Percentiles rank a stretch among this genome's conserved stretches.
Conservation (phyloP, 805 yeast species). For the Suhomyces faveliae region DNA sequence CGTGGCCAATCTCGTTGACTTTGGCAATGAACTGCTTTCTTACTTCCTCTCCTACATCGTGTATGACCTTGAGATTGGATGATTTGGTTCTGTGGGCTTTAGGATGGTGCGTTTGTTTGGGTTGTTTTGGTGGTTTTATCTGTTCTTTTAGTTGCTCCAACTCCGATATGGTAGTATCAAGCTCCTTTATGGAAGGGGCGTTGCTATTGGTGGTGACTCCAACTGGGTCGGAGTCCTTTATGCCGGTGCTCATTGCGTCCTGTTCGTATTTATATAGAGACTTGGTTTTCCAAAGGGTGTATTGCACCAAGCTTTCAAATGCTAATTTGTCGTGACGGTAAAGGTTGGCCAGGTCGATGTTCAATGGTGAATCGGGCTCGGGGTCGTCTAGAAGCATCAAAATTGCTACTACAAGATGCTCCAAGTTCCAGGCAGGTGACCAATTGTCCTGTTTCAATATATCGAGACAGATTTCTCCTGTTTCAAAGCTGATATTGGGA, state of each 20-base stretch:
- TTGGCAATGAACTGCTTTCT: slow-evolving; percentile 32
- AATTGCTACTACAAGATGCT: slow-evolving; percentile 55
- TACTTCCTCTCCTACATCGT: slow-evolving; percentile 34
- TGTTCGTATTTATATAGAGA: slow-evolving; percentile 18
- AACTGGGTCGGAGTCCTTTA: background rate
- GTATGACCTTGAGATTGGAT: slow-evolving; percentile 20
- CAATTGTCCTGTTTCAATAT: slow-evolving; percentile 56
- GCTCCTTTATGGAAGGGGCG: background rate
- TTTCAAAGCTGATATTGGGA: slow-evolving; percentile 39
- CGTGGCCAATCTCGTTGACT: slow-evolving; percentile 30
- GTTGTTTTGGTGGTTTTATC: background rate
- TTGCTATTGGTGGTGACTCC: background rate
- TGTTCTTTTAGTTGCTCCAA: slow-evolving; percentile 5
- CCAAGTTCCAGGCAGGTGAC: slow-evolving; percentile 75
- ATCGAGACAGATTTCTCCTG: slow-evolving; percentile 73
- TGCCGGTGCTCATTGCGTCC: slow-evolving; percentile 3
- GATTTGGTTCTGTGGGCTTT: slow-evolving; percentile 1
- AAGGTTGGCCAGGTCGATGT: slow-evolving; percentile 66
- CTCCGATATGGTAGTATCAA: slow-evolving; percentile 5
- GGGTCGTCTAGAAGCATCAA: slow-evolving; percentile 59
- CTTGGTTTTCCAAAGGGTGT: slow-evolving; percentile 38
- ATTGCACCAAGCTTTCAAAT: slow-evolving; percentile 41
- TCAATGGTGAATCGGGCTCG: slow-evolving; percentile 69
- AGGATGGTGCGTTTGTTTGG: background rate
- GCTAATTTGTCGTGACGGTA: slow-evolving; percentile 43